A percentile compares a stretch with the other conserved stretches of the same genome.
Evolutionary conservation across 2,329 filamentous ascomycete species (phyloP).

Genomic region (Grosmannia clavigera): DNA sequence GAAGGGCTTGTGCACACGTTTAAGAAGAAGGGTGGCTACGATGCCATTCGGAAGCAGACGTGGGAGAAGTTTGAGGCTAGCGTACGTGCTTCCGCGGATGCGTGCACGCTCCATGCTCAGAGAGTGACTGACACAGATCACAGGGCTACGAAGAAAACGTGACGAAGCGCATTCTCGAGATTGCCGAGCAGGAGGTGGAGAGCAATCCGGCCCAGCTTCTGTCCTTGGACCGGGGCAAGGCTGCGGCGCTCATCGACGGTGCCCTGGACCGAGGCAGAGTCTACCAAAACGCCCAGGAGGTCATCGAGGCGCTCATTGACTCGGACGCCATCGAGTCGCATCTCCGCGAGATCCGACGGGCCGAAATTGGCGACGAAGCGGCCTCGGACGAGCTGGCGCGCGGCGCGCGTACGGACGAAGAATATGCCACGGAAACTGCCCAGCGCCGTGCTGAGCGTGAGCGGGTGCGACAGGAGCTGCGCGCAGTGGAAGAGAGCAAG

Average conservation of each 20-base stretch:
- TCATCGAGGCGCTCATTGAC: conserved; percentile 57
- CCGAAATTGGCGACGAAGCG: conserved; percentile 57
- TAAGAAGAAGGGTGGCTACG: conserved; percentile 79
- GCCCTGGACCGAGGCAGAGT: conserved; percentile 65
- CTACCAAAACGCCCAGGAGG: conserved; percentile 57
- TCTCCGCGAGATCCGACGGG: conserved; percentile 54
- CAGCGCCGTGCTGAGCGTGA: conserved; percentile 48
- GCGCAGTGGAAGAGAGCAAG: conserved; percentile 49
- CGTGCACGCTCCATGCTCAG: too few species aligned
- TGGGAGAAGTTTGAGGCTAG: conserved; percentile 63
- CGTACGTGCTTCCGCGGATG: conserved; percentile 29
- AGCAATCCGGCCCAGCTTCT: conserved; percentile 60
- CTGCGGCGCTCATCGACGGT: conserved; percentile 64
- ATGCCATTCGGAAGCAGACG: conserved; percentile 62
- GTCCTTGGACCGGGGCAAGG: conserved; percentile 60
- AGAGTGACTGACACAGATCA: not conserved
- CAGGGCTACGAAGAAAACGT: conserved; percentile 61
- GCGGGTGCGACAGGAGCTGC: conserved; percentile 46
- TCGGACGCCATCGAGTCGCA: conserved; percentile 54
- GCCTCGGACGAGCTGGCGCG: conserved; percentile 51
- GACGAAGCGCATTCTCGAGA: conserved; percentile 51
- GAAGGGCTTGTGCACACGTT: conserved; percentile 67
- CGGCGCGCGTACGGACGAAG: conserved; percentile 61
- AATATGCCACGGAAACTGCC: conserved; percentile 57
- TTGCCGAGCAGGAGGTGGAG: conserved; percentile 64